Conservation (phyloP, 768 basidiomycete species). For the Suillus paluster region DNA sequence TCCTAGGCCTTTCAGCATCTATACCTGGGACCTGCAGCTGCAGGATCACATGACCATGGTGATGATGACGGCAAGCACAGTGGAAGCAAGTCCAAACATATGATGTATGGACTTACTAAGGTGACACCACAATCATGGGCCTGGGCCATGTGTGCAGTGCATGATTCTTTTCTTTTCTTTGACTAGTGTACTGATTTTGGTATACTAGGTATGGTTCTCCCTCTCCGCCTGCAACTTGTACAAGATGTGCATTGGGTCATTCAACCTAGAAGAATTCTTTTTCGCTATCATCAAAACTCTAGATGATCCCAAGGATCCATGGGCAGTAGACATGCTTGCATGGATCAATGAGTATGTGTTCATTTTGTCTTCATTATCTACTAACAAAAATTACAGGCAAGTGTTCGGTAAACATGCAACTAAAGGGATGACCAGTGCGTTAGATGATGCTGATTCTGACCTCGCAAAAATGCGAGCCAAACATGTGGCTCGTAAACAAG, state of each 20-base stretch:
- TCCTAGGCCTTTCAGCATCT: background rate
- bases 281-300: background rate
- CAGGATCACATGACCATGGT: background rate
- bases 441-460: background rate
- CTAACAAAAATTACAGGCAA: background rate
- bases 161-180: background rate
- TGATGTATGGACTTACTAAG: background rate
- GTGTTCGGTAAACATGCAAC: background rate
- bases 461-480: background rate
- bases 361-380: background rate
- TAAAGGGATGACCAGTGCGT: background rate
- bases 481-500: background rate
- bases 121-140: background rate
- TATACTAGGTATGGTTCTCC: background rate
- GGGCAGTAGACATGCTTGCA: background rate
- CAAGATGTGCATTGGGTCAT: background rate
- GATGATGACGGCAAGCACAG: background rate
- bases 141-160: background rate
- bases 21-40: slow-evolving; percentile 7
- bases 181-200: background rate
- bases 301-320: background rate
- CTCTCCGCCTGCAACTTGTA: background rate
- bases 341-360: background rate
- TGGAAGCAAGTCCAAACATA: background rate
- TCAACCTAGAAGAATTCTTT: slow-evolving; percentile 6